phyloP scores from a whole-genome alignment of 23 red algal genomes.

The Rhodosorus marinus region DNA sequence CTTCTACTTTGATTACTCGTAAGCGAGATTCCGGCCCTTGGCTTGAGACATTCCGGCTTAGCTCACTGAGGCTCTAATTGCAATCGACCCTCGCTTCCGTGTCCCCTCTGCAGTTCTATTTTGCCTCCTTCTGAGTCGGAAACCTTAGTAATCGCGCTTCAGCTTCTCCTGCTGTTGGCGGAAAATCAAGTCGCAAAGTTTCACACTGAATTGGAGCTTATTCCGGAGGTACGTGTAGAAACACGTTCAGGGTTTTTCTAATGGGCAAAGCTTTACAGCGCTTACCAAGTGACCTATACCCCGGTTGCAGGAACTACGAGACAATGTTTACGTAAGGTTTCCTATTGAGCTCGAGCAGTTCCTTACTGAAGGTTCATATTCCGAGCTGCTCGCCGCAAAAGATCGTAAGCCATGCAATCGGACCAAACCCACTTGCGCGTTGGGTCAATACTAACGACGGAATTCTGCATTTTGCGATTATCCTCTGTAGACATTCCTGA shows the following conservation, averaged over 20 bases:
- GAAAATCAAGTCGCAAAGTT: conserved; percentile 91
- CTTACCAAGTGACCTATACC: not conserved
- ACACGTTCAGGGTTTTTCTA: not conserved
- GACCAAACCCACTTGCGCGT: too few relatives aligned
- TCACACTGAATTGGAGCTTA: conserved; percentile 84
- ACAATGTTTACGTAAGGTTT: conserved; percentile 34
- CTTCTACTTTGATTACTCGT: too few relatives aligned
- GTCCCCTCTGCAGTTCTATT: too few relatives aligned
- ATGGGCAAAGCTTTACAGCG: not conserved
- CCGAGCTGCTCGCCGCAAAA: conserved; percentile 38
- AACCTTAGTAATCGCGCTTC: conserved; percentile 61
- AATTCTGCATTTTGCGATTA: too few relatives aligned
- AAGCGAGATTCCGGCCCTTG: too few relatives aligned
- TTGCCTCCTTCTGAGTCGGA: conserved; percentile 19
- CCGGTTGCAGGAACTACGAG: too few relatives aligned
- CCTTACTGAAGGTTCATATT: conserved; percentile 74
- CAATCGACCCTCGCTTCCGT: too few relatives aligned
- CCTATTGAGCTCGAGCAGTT: conserved; percentile 57
- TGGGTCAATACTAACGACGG: too few relatives aligned
- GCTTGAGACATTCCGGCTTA: too few relatives aligned
- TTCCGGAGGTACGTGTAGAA: conserved; percentile 19
- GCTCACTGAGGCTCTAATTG: too few relatives aligned
- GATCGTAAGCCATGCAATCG: too few relatives aligned
- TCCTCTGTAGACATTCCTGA: conserved; percentile 32
- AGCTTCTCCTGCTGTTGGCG: conserved; percentile 71